These are phyloP conservation scores for Calamus simplicifolius DNA, from an alignment of 176 grass and related monocot species.

Conservation along the genomic window DNA sequence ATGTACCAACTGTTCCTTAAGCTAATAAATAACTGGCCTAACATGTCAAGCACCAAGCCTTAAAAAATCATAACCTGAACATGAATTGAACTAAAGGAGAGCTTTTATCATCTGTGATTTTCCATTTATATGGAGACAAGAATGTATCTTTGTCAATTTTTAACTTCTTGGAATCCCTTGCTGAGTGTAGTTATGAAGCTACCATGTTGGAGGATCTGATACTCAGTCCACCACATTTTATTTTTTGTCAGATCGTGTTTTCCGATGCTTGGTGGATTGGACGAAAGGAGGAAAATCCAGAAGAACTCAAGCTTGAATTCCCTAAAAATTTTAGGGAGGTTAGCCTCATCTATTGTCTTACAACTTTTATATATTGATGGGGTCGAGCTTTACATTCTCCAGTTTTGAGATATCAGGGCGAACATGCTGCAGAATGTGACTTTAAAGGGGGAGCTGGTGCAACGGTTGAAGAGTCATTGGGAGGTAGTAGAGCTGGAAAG, in stretches of 20 bases:
- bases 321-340: slow-evolving; percentile 56
- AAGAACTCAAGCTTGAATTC: slow-evolving; percentile 69
- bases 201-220: too few relatives aligned
- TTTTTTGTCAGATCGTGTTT: slow-evolving; percentile 77
- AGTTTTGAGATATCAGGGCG: slow-evolving; percentile 33
- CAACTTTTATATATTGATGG: neutral
- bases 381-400: neutral
- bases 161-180: too few relatives aligned
- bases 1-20: too few relatives aligned
- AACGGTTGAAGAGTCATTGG: slow-evolving; percentile 20
- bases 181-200: too few relatives aligned
- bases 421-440: slow-evolving; percentile 41
- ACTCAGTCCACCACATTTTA: neutral
- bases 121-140: too few relatives aligned
- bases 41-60: too few relatives aligned
- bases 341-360: neutral
- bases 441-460: slow-evolving; percentile 92
- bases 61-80: too few relatives aligned
- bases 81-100: too few relatives aligned
- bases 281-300: slow-evolving; percentile 65
- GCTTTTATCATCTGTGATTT: too few relatives aligned
- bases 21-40: too few relatives aligned
- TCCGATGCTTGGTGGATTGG: slow-evolving; percentile 87
- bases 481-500: slow-evolving; percentile 26
- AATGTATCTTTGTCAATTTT: too few relatives aligned